Evolutionary conservation across 1,139 yeast genomes (phyloP), one percentile per base, ranked within the genome.

Genomic region (Lodderomyces elongisporus): DNA sequence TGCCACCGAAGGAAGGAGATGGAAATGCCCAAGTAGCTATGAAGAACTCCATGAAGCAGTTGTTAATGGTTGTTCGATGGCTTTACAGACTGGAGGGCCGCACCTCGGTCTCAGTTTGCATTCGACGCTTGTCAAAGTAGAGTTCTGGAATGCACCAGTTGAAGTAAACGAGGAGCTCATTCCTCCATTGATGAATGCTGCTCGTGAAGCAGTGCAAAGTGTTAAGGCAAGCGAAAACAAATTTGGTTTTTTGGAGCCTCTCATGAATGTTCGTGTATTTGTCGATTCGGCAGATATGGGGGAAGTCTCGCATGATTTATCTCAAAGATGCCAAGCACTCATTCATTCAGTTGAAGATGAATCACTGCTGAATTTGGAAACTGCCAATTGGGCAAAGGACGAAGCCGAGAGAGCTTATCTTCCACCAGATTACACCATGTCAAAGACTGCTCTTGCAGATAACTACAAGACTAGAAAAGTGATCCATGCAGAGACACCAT

Each of bases 11-110:
- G 62, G 62, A 30, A 51, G 69, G 42, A 50, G 72, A 39, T 77
- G 88, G 83, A 71, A 74, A 24, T 62, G 67, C 28, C 69, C 65
- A 13, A 49, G 59, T 21, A 47, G 75, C 0, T 52, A 70, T 33
- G 79, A 74, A 10, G 66, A 73, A 1, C 54, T 82, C 18, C 64
- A 74, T 17, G 79, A 75, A 27, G 62, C 75, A 0, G 45, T 82
- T 2, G 48, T 72, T 1, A 74, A 81, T 15, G 85, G 89, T 13
- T 57, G 74, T n/a, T 62, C 71, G 12, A 87, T 89, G 0, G 83
- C 85, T 0, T 59, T 89, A 18, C 93, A 85, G 38, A 69, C 77
- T 34, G 95, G 95, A 10, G 96, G 96, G 0, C 77, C 77, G 17
- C 49, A 74, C 7, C 74, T 71, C 4, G 75, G 79, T 25, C 62